Base-by-base conservation (phyloP, 2,329 filamentous ascomycete genomes). In the Aspergillus tamarii region DNA sequence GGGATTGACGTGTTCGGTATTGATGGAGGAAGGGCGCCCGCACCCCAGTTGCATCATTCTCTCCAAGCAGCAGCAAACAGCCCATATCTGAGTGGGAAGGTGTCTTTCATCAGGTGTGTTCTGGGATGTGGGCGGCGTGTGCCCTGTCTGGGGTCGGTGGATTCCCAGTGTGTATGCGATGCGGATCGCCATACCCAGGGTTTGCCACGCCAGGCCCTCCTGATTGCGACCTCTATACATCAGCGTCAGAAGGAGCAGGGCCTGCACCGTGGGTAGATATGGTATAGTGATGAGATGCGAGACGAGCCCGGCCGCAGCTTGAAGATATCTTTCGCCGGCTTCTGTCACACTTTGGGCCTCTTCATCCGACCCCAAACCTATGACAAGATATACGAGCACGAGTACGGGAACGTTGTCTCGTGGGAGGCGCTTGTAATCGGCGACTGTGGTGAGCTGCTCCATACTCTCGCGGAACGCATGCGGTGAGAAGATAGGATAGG, bases 121-220 rank as follows among this genome's bases (percentile, higher is more conserved):
- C 3, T 11, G 11, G 8, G 54, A 57, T 26, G n/a, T 41, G 36
- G 55, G 5, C 8, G 11, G 6, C 4, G 54, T 10, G 32, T 9
- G 21, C 19, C 32, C 19, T 7, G n/a, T 57, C n/a, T 28, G 56
- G 7, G 45, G 36, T 11, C 62, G 64, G 28, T 67, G 62, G 8
- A 67, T 30, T 3, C 66, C 66, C 4, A 67, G 48, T 0, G 66
- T 67, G 10, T 64, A 66, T 1, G 66, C 64, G n/a, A 64, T 66
- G 2, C 64, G 50, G 23, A 64, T 67, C 8, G 62, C 64, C 43
- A 66, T 66, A 5, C 66, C 66, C 3, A 67, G 45, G 1, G 57
- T 64, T 21, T 67, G 66, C 66, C 66, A 67, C 2, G 61, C 66
- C 11, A 67, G 64, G 0, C 64, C 66, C 28, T 64, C 66, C 30